Evolutionary conservation across 371 early-diverging fungal genomes (phyloP).

Genomic region (Apophysomyces variabilis): DNA sequence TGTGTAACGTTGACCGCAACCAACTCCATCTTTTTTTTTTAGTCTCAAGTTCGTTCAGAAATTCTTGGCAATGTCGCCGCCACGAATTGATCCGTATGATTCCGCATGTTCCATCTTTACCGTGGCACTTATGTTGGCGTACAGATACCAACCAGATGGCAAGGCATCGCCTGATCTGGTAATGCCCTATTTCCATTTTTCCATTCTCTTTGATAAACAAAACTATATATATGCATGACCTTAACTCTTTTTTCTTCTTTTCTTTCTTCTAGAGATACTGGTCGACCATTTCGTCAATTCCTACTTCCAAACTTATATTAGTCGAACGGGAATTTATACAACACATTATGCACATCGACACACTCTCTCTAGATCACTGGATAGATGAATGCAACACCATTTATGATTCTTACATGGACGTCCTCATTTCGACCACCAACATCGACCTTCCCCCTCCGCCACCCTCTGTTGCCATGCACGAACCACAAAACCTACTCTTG

Average conservation of each 20-base stretch:
- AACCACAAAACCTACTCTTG: neutral
- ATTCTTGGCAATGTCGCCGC: constrained; percentile 10
- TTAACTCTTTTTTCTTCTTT: neutral
- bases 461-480: neutral
- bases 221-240: too few relatives aligned
- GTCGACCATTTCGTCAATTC: constrained; percentile 1
- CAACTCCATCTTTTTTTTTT: neutral
- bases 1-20: too few relatives aligned
- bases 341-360: neutral
- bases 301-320: neutral
- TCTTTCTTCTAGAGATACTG: neutral
- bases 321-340: constrained; percentile 5
- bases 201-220: too few relatives aligned
- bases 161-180: constrained; percentile 4
- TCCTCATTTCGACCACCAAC: neutral
- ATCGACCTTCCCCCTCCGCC: neutral
- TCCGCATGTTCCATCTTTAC: constrained; percentile 11
- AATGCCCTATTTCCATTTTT: neutral
- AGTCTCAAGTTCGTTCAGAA: constrained; percentile 8
- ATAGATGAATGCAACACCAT: neutral
- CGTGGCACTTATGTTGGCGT: constrained; percentile 7
- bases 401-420: constrained; percentile 3
- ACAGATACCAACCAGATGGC: neutral
- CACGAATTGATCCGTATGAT: constrained; percentile 8
- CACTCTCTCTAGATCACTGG: neutral